phyloP scores from a whole-genome alignment of 2,329 filamentous ascomycete genomes.

The Dactylellina haptotyla region DNA sequence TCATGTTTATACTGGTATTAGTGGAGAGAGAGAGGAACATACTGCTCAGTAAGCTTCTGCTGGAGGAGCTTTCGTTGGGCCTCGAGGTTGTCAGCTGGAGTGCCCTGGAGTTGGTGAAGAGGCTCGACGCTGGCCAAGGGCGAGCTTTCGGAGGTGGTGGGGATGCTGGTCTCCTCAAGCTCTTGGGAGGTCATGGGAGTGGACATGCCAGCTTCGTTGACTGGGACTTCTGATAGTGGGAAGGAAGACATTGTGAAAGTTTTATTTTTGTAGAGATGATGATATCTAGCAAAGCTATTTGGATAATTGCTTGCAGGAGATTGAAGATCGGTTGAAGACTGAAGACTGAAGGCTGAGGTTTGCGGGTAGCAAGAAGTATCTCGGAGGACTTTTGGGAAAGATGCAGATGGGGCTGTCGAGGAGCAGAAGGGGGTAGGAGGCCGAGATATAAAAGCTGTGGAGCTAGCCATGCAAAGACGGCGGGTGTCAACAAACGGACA shows the following conservation, averaged over 20 bases:
- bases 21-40: conserved; percentile 59
- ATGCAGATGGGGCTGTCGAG: conserved; percentile 13
- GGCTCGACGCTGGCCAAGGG: conserved; percentile 35
- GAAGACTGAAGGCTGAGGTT: background rate
- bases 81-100: conserved; percentile 66
- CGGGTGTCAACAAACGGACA: conserved; percentile 49
- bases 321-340: background rate
- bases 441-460: conserved; percentile 21
- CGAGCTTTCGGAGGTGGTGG: conserved; percentile 34
- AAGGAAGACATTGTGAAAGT: conserved; percentile 22
- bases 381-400: background rate
- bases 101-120: conserved; percentile 43
- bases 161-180: conserved; percentile 39
- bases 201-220: conserved; percentile 35
- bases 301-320: background rate
- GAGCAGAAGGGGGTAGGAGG: conserved; percentile 8
- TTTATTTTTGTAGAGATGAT: conserved; percentile 3
- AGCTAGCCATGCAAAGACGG: conserved; percentile 1
- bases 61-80: conserved; percentile 80
- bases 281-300: background rate
- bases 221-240: conserved; percentile 43
- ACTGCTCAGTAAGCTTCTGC: conserved; percentile 76
- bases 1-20: background rate
- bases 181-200: conserved; percentile 21
- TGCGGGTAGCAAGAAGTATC: background rate